Base-by-base conservation (phyloP, 306 rosid genomes). In the Fragaria iinumae region DNA sequence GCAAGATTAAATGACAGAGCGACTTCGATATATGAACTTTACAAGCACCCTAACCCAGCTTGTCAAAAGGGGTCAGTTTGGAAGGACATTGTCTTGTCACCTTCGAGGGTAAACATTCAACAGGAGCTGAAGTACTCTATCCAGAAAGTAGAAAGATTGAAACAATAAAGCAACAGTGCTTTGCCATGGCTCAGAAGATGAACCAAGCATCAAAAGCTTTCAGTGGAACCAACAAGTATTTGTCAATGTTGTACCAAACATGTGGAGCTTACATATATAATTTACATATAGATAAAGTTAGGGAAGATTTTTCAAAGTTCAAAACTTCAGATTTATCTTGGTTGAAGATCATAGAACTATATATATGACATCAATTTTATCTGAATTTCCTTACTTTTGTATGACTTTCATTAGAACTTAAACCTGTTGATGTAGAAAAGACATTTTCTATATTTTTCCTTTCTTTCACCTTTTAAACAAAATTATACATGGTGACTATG, bases 1-100 rank as follows among this genome's bases (percentile, higher is more conserved):
- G 89, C 92, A 60, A 84, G 82, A 48, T 83, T 89, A 84, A 92
- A 90, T 73, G 90, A 89, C 78, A 81, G 81, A 59, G 99, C 97
- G 0, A 80, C 86, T 56, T 84, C 91, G 66, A 87, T 93, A 64
- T 79, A 93, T 80, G 93, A 96, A 77, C 99, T 96, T 70, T 93
- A 91, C 89, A 87, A 85, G 88, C 76, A 25, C 67, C 97, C 97
- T 1, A 93, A 88, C 80, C 97, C 99, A 64, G 87, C 88, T 53
- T 85, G 85, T 76, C 88, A 88, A 84, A 84, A 83, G 12, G 97
- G 96, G 36, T 91, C 99, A 0, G 80, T 96, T 71, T 96, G 98
- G 98, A 96, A 93, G 84, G 99, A 93, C 79, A 92, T 93, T 72
- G 96, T 91, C 21, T 85, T 93, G 50, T 96, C 98, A 29, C 96